Base-by-base conservation (phyloP, 371 early-diverging fungal species). In the Parasitella parasitica region DNA sequence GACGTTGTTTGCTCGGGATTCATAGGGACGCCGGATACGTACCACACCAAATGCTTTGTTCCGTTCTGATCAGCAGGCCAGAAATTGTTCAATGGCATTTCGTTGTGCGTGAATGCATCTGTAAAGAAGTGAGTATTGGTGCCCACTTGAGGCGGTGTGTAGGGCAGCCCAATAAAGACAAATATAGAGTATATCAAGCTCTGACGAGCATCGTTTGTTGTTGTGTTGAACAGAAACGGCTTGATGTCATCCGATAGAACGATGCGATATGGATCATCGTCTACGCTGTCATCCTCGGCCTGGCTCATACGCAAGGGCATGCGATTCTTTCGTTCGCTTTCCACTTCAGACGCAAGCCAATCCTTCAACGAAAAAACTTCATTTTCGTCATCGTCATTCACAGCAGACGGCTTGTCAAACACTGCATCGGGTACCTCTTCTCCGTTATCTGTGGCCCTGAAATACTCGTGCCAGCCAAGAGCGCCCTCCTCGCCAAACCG, bases 401-500 rank as follows among this genome's bases (percentile, higher is more conserved):
- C 2, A 16, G n/a, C 4, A 11, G 22, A 8, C 3, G 27, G 22
- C 24, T 52, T 38, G 18, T 48, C 34, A 6, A 51, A 13, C 8
- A 13, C 30, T 26, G 28, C 20, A 9, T 65, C 43, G 16, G 52
- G 54, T 16, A 26, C 16, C 20, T 49, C 22, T 3, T 60, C 60
- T 41, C 70, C 70, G 60, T 76, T 68, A 13, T 64, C 41, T 27
- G 50, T 62, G 13, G 63, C 49, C 6, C 48, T 34, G 38, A 69
- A 70, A 41, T 63, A 78, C 22, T 69, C 69, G 18, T 54, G 49
- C 89, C 89, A 89, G 1, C 89, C 89, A 61, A 67, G 75, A 0
- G 88, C 88, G 32, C 83, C 91, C 61, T 76, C 69, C 66, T 94
- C 94, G 4, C 93, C 93, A 73, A 93, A 89, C 5, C 93, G 74